phyloP scores from a whole-genome alignment of 768 basidiomycete genomes.

The Lactifluus pinguis region DNA sequence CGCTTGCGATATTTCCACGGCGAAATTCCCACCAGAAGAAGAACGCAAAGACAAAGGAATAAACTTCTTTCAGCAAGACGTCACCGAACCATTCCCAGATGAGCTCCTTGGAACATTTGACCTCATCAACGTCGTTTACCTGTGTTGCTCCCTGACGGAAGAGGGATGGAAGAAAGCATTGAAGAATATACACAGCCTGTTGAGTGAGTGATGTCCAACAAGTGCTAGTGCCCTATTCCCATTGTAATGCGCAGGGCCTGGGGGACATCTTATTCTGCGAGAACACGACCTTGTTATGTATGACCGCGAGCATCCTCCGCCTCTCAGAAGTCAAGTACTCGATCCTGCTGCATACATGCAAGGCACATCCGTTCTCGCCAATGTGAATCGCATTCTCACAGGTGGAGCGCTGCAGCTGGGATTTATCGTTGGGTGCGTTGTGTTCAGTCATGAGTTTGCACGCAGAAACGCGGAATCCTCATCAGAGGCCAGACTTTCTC shows the following conservation, averaged over 20 bases:
- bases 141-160: neutral
- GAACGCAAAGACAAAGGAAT: neutral
- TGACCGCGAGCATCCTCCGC: neutral
- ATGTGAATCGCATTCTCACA: neutral
- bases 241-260: neutral
- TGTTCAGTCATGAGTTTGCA: neutral
- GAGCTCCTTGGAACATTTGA: constrained; percentile 5
- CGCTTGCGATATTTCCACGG: neutral
- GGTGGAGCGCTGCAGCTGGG: neutral
- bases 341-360: neutral
- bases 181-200: neutral
- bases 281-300: neutral
- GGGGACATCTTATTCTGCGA: neutral
- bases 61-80: neutral
- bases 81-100: neutral
- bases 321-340: neutral
- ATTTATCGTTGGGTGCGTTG: neutral
- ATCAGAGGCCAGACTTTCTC: neutral
- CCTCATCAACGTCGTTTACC: neutral
- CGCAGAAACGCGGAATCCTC: too few relatives aligned
- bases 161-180: neutral
- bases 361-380: neutral
- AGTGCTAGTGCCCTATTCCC: neutral
- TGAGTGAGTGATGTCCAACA: neutral
- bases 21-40: neutral